Base-by-base conservation (phyloP, 345 rosid genomes). In the Ceriops decandra region DNA sequence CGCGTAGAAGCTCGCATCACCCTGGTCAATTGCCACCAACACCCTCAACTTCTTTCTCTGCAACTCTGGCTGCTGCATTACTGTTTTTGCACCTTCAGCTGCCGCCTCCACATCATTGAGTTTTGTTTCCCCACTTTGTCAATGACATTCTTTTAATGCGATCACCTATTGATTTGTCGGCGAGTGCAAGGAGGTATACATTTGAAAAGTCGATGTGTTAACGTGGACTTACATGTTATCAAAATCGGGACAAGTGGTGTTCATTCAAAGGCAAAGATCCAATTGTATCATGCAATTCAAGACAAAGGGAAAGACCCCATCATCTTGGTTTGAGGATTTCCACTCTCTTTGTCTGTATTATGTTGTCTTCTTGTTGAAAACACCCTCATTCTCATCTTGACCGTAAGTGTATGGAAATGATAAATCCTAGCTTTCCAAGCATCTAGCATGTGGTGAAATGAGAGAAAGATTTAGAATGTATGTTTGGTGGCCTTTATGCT, bases 1-100 rank as follows among this genome's bases (percentile, higher is more conserved):
- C 15, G 89, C 92, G 53, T 84, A 79, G 68, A 86, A 85, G 59
- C 95, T 87, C 56, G 76, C 84, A 22, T 80, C 86, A 75, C 92
- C 88, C 38, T 85, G 90, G 42, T 90, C 95, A 13, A 86, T 28
- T 1, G 86, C 90, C 74, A 84, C 85, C 86, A 85, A 74, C 52
- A 86, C 82, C 33, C 72, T 83, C 78, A 79, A 62, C 83, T 68
- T 78, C 78, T 76, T 77, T 27, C 64, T 59, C 47, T 63, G 57
- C 52, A 3, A 52, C 32, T 26, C 2, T 33, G 28, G 21, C 10
- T 24, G 5, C 64, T 33, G n/a, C 32, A 30, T 57, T 59, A 6
- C 38, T 56, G 69, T 69, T 64, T 49, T 66, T 38, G 60, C 84
- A 19, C 54, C 68, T 53, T 21, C 64, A 52, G 51, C 69, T 15